Base-by-base conservation (phyloP, 2,329 filamentous ascomycete species). In the Dryadomyces quercivorus region DNA sequence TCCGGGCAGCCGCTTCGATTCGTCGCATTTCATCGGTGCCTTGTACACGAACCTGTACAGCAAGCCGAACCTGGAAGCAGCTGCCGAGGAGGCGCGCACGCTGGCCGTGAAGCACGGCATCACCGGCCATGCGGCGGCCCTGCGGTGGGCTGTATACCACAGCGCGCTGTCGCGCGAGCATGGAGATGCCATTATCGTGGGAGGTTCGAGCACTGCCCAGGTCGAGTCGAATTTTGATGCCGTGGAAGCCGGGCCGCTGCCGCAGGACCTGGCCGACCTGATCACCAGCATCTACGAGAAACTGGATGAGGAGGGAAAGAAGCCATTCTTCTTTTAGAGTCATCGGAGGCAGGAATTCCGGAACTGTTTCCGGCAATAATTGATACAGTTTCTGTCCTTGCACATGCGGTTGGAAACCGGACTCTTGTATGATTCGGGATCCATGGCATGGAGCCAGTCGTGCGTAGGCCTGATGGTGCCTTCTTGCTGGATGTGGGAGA, bases 131-230 rank as follows among this genome's bases (percentile, higher is more conserved):
- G 69, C 66, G 1, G 70, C 69, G 1, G 66, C 70, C 2, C 62
- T 73, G 12, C 63, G 72, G 6, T 74, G 72, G 72, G 66, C 64
- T 1, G 62, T 64, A 2, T 62, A 67, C 49, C 69, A 73, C 56
- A 64, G 69, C 44, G 52, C 58, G 10, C 61, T 74, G 1, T 60
- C 65, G 15, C 59, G 44, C 1, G 55, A 60, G 8, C 53, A 66
- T 15, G 69, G 67, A 0, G 71, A 73, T 31, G 64, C 59, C 0
- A 53, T 72, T 15, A 63, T 71, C 8, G 50, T 72, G 6, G 67
- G 65, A 0, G 67, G 61, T 0, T 67, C 65, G 0, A 71, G 58
- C 12, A 5, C 58, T 5, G 58, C 62, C 5, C 71, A 73, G 59
- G 60, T 72, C 0, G 53, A 64, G n/a, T 43, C 51, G 5, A 71